Conservation (phyloP, 768 basidiomycete species). For the Phlegmacium glaucopus region DNA sequence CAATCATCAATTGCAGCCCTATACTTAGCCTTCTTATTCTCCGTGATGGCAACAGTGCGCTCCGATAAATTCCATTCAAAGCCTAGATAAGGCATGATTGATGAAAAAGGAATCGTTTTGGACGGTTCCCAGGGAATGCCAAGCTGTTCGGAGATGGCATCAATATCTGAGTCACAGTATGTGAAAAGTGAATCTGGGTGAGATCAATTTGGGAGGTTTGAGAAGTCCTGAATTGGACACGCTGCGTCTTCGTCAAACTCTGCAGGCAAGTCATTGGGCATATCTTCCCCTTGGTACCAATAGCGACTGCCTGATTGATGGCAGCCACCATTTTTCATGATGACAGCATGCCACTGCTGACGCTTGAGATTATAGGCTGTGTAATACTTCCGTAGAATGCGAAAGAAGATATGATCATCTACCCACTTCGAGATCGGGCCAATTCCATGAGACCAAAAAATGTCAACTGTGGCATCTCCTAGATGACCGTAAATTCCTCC, state of each 20-base stretch:
- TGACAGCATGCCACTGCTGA: not conserved
- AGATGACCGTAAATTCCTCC: not conserved
- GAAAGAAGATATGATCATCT: slow-evolving; percentile 20
- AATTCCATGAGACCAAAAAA: slow-evolving; percentile 17
- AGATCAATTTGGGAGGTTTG: not conserved
- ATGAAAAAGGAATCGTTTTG: too few species aligned
- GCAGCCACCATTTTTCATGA: not conserved
- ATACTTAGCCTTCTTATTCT: too few species aligned
- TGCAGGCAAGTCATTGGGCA: slow-evolving; percentile 15
- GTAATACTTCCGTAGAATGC: slow-evolving; percentile 14
- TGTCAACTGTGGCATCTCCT: slow-evolving; percentile 8
- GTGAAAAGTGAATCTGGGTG: not conserved
- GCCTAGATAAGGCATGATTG: too few species aligned
- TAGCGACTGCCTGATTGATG: not conserved
- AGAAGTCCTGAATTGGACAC: slow-evolving; percentile 2
- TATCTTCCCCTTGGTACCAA: slow-evolving; percentile 19
- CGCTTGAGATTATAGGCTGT: slow-evolving; percentile 18
- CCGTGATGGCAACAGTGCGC: too few species aligned
- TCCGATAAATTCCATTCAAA: too few species aligned
- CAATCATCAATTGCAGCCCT: too few species aligned
- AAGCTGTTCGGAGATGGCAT: too few species aligned
- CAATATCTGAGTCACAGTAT: slow-evolving; percentile 8
- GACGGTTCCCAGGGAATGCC: slow-evolving; percentile 22
- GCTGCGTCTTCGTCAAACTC: slow-evolving; percentile 27
- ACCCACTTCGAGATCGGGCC: slow-evolving; percentile 26